Base-by-base conservation (phyloP, 345 rosid species). In the Populus ilicifolia region DNA sequence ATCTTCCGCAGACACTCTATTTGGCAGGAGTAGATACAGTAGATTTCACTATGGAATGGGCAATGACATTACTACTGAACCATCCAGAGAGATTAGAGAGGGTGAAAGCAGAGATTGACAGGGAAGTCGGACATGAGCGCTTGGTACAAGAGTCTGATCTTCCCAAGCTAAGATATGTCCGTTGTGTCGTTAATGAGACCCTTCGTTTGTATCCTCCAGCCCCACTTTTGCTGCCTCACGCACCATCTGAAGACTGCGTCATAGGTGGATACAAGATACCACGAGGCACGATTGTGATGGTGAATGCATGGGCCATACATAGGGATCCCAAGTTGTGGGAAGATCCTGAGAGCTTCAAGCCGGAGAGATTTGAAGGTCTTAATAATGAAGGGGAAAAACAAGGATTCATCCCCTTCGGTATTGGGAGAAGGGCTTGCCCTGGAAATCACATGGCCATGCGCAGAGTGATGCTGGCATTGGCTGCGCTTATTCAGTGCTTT, bases 311-410 rank as follows among this genome's bases (percentile, higher is more conserved):
- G 36, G 36, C 36, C 64, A 75, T 80, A 23, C 76, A 78, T 21
- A 78, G 85, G 43, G 89, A 86, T n/a, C 84, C 84, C 29, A 78
- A 66, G 62, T 41, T 78, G 8, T 84, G 87, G 89, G 78, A 7
- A 30, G 81, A 82, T 18, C 79, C 87, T 3, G 6, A 12, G 8
- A 46, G 36, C 2, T 83, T 86, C 43, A 75, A n/a, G 62, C 88
- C 88, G 6, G 86, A 86, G 82, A 81, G 89, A 75, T 86, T 81
- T 33, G 79, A 81, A 67, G 64, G 43, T 39, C 8, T 39, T 39
- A 39, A 39, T 39, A 39, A 39, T 39, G 77, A 12, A 77, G 75
- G 43, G 2, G 78, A 73, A 41, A 7, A 69, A 3, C 80, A 68
- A 59, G 79, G 84, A 39, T 17, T 83, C 23, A 62, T 80, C 13